A percentile compares a stretch with the other conserved stretches of the same genome.
These are phyloP conservation scores for Bryoerythrophyllum caledonicum DNA, from an alignment of 225 moss, liverwort and hornwort genomes.

Conservation along the genomic window DNA sequence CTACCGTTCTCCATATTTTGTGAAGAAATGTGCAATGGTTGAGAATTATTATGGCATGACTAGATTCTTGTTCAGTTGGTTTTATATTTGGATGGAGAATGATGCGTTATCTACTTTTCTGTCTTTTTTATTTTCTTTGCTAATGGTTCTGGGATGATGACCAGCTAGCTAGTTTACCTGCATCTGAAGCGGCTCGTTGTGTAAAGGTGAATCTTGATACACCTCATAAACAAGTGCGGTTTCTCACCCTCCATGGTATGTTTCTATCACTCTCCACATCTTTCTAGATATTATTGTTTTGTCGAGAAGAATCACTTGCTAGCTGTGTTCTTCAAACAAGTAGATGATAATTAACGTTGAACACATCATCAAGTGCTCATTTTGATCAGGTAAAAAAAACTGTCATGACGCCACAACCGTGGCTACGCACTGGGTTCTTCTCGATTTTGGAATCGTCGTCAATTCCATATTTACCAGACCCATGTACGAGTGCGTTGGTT, in stretches of 20 bases:
- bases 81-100: not conserved
- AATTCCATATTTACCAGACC: conserved; percentile 51
- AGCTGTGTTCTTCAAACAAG: not conserved
- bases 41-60: too few species aligned
- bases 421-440: conserved; percentile 92
- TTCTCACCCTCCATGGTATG: conserved; percentile 76
- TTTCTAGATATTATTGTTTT: too few species aligned
- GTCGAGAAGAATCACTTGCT: not conserved
- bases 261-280: conserved; percentile 1
- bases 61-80: too few species aligned
- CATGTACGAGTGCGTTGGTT: conserved; percentile 75
- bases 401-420: conserved; percentile 82
- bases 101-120: not conserved
- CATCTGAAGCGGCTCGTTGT: conserved; percentile 66
- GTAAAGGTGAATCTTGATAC: conserved; percentile 97
- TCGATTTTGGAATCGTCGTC: conserved; percentile 57
- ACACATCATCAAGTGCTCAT: conserved; percentile 25
- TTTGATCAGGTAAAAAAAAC: conserved; percentile 66
- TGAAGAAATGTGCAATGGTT: too few species aligned
- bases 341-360: conserved; percentile 17
- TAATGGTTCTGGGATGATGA: conserved; percentile 15
- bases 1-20: too few species aligned
- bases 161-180: conserved; percentile 71
- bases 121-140: conserved; percentile 2
- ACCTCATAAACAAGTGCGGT: conserved; percentile 84